These are phyloP conservation scores for Leccinellum albellum DNA, from an alignment of 768 basidiomycete genomes.

Conservation along the genomic window DNA sequence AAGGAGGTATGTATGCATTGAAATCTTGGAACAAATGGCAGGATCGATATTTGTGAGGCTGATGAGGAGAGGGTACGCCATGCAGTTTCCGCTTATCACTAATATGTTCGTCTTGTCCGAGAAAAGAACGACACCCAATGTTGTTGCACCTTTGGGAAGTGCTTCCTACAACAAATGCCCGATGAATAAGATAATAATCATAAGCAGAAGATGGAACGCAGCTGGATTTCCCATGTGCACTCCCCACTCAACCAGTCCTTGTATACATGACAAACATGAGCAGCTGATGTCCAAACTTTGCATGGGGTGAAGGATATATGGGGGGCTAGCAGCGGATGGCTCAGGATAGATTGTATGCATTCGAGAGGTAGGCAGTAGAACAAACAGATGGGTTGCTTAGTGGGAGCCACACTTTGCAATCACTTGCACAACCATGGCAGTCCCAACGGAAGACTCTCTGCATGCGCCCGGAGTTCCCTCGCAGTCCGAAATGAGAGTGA, in stretches of 20 bases:
- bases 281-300: conserved; percentile 10
- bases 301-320: conserved; percentile 21
- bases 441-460: not conserved
- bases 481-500: not conserved
- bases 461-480: not conserved
- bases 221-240: conserved; percentile 27
- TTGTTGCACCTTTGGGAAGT: not conserved
- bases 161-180: not conserved
- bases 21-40: not conserved
- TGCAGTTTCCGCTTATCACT: not conserved
- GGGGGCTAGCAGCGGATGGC: conserved; percentile 22
- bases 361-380: conserved; percentile 29
- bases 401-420: conserved; percentile 2
- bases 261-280: conserved; percentile 11
- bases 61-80: not conserved
- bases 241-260: conserved; percentile 7
- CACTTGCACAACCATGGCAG: not conserved
- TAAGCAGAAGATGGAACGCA: conserved; percentile 5
- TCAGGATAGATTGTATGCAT: conserved; percentile 27
- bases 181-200: not conserved
- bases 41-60: not conserved
- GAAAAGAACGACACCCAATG: not conserved
- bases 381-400: conserved; percentile 23
- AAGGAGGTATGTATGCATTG: conserved; percentile 9
- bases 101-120: not conserved